These are phyloP conservation scores for Ceratorhiza oryzae-sativae DNA, from an alignment of 1,284 basidiomycete species.

Conservation along the genomic window DNA sequence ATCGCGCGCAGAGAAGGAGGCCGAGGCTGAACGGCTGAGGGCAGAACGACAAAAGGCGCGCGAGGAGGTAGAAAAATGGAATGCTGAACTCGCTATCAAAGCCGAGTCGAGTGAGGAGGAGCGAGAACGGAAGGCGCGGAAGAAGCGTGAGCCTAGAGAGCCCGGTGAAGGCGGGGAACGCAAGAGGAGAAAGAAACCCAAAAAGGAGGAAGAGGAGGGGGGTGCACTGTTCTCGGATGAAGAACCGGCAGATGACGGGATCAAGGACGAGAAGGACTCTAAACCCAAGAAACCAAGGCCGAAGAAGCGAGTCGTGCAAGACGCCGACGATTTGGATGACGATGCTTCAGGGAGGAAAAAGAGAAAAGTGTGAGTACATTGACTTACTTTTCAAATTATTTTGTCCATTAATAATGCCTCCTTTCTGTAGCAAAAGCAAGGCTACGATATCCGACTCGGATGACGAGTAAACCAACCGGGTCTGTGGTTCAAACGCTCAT, in stretches of 20 bases:
- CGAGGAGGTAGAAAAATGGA: conserved; percentile 83
- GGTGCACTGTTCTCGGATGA: conserved; percentile 43
- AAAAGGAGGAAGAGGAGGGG: conserved; percentile 47
- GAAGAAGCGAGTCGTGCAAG: conserved; percentile 75
- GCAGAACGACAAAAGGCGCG: conserved; percentile 65
- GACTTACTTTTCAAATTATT: neutral
- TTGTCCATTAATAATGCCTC: neutral
- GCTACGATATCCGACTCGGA: conserved; percentile 80
- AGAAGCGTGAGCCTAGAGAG: conserved; percentile 59
- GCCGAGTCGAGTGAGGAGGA: conserved; percentile 76
- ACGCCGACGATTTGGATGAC: conserved; percentile 75
- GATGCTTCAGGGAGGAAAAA: conserved; percentile 57
- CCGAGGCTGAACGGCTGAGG: conserved; percentile 63
- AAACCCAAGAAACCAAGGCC: conserved; percentile 65
- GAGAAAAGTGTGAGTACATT: conserved; percentile 72
- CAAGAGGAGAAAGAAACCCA: conserved; percentile 51
- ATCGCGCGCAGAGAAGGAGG: conserved; percentile 19
- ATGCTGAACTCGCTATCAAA: conserved; percentile 59
- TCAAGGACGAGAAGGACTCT: conserved; percentile 47
- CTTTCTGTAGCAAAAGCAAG: conserved; percentile 40
- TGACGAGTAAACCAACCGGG: conserved; percentile 36
- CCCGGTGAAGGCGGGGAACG: conserved; percentile 50
- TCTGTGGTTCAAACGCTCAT: conserved; percentile 7
- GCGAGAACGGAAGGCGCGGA: conserved; percentile 64
- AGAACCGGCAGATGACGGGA: conserved; percentile 20